Evolutionary conservation across 2,329 filamentous ascomycete genomes (phyloP).

Genomic region (Colletotrichum sp.): DNA sequence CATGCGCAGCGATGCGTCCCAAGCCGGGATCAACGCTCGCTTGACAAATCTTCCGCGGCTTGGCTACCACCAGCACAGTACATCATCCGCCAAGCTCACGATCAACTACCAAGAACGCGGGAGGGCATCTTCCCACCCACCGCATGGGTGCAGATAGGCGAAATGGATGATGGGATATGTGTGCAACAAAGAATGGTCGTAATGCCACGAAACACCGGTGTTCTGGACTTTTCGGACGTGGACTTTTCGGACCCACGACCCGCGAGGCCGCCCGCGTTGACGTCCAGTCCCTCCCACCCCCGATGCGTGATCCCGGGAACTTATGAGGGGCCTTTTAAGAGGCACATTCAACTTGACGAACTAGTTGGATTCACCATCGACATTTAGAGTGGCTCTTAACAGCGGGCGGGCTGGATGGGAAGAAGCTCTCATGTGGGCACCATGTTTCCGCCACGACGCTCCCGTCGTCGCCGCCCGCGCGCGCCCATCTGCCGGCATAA

Average conservation of each 20-base stretch:
- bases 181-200: neutral
- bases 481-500: neutral
- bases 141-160: neutral
- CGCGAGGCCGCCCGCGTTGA: neutral
- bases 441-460: neutral
- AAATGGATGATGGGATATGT: neutral
- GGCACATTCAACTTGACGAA: neutral
- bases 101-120: slow-evolving; percentile 10
- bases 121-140: neutral
- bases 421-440: neutral
- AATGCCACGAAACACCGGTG: neutral
- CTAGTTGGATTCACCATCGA: neutral
- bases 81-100: slow-evolving; percentile 10
- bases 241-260: neutral
- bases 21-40: slow-evolving; percentile 11
- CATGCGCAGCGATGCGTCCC: neutral
- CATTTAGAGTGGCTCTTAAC: neutral
- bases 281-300: neutral
- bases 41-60: slow-evolving; percentile 9
- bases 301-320: neutral
- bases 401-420: neutral
- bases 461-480: neutral
- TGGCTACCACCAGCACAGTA: neutral
- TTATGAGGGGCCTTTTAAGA: neutral
- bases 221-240: neutral